Evolutionary conservation across 1,139 yeast species (phyloP), one percentile per base, ranked within the genome.

Genomic region (Yamadazyma dendronema): DNA sequence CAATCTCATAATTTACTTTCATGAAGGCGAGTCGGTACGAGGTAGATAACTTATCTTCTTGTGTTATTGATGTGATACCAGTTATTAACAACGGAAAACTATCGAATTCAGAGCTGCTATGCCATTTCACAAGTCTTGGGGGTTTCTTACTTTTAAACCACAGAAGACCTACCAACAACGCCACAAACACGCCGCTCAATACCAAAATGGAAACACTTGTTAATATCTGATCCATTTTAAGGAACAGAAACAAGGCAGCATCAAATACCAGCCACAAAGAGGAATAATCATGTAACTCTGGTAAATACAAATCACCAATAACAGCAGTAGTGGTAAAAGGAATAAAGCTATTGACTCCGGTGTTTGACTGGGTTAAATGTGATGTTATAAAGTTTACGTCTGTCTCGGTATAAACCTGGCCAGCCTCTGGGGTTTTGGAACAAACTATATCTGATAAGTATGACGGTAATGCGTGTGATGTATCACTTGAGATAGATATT

Each of bases 1-100:
- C 22, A 25, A 37, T 39, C 8, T 36, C 42, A 31, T 39, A 36
- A 3, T 26, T 29, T 28, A 31, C 34, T 29, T 29, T 30, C 33
- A 36, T 12, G n/a, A n/a, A n/a, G n/a, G n/a, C n/a, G n/a, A n/a
- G n/a, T n/a, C n/a, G n/a, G n/a, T n/a, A n/a, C n/a, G n/a, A n/a
- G n/a, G n/a, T n/a, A n/a, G n/a, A n/a, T n/a, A n/a, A n/a, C n/a
- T n/a, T n/a, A n/a, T n/a, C n/a, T n/a, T n/a, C n/a, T n/a, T n/a
- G n/a, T n/a, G n/a, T n/a, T n/a, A n/a, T n/a, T n/a, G n/a, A n/a
- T n/a, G n/a, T n/a, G n/a, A n/a, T n/a, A n/a, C n/a, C n/a, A n/a
- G n/a, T n/a, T n/a, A n/a, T n/a, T n/a, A n/a, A n/a, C n/a, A n/a
- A n/a, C n/a, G n/a, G n/a, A n/a, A n/a, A n/a, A n/a, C n/a, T n/a